Conservation (phyloP, 192 early-diverging fungal genomes). For the Linnemannia hyalina region DNA sequence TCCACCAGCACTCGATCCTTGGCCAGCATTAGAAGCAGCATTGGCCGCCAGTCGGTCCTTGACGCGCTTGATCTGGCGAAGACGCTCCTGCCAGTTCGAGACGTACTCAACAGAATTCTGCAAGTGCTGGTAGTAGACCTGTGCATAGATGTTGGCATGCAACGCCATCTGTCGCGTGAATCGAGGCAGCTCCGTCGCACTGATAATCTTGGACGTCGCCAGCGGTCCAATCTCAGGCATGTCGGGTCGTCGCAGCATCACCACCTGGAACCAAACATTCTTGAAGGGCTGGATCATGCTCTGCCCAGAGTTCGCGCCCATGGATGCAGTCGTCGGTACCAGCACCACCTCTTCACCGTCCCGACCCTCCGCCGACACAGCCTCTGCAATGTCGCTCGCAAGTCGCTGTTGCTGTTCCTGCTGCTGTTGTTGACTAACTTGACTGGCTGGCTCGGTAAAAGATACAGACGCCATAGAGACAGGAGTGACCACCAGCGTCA, state of each 20-base stretch:
- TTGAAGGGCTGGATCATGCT: constrained; percentile 43
- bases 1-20: constrained; percentile 1
- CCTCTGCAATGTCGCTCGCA: not conserved
- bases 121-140: constrained; percentile 83
- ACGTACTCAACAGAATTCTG: constrained; percentile 78
- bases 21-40: constrained; percentile 12
- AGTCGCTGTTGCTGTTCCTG: constrained; percentile 10
- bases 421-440: constrained; percentile 32
- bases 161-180: constrained; percentile 89
- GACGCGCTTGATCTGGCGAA: constrained; percentile 92
- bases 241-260: constrained; percentile 77
- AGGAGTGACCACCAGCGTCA: constrained; percentile 94
- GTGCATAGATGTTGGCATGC: constrained; percentile 91
- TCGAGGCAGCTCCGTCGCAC: constrained; percentile 77
- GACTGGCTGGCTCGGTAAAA: constrained; percentile 25
- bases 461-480: constrained; percentile 54
- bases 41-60: constrained; percentile 60
- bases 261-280: constrained; percentile 68
- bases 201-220: constrained; percentile 85
- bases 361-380: not conserved
- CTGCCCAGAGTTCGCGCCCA: not conserved
- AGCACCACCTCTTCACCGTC: not conserved
- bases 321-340: not conserved
- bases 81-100: constrained; percentile 91
- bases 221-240: constrained; percentile 89